Evolutionary conservation across 2,329 filamentous ascomycete species (phyloP).

Genomic region (Fusarium sp.): DNA sequence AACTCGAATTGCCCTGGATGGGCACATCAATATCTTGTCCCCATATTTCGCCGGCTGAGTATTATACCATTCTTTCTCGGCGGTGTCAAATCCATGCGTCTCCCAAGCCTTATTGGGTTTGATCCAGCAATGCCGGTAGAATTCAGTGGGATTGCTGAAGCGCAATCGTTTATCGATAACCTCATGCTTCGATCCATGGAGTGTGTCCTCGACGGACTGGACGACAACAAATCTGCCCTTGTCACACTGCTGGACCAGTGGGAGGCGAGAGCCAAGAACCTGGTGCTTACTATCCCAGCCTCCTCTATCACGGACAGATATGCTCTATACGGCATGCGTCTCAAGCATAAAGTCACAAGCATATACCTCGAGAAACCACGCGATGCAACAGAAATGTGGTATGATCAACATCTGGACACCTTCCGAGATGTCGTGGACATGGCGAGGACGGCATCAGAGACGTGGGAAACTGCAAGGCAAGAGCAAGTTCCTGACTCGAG

Average conservation of each 20-base stretch:
- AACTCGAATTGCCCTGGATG: background rate
- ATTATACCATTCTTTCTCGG: conserved; percentile 19
- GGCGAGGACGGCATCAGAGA: background rate
- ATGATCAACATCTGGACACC: background rate
- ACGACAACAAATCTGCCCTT: background rate
- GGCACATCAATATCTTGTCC: conserved; percentile 9
- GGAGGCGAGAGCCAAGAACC: background rate
- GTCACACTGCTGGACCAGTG: background rate
- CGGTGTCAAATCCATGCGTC: background rate
- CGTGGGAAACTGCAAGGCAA: background rate
- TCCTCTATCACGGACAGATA: background rate
- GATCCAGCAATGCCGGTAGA: background rate
- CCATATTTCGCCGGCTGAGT: conserved; percentile 22
- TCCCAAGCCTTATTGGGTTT: background rate
- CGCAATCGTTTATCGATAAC: background rate
- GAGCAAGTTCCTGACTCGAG: background rate
- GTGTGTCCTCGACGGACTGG: background rate
- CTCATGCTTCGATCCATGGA: background rate
- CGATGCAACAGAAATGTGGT: conserved; percentile 10
- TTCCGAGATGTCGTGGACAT: background rate
- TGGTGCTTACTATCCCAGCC: background rate
- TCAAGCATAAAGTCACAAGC: conserved; percentile 3
- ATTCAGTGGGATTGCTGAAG: background rate
- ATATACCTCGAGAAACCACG: background rate
- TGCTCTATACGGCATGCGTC: conserved; percentile 3